Evolutionary conservation across 2,329 filamentous ascomycete species (phyloP), one percentile per base, ranked within the genome.

Genomic region (Aspergillus vadensis): DNA sequence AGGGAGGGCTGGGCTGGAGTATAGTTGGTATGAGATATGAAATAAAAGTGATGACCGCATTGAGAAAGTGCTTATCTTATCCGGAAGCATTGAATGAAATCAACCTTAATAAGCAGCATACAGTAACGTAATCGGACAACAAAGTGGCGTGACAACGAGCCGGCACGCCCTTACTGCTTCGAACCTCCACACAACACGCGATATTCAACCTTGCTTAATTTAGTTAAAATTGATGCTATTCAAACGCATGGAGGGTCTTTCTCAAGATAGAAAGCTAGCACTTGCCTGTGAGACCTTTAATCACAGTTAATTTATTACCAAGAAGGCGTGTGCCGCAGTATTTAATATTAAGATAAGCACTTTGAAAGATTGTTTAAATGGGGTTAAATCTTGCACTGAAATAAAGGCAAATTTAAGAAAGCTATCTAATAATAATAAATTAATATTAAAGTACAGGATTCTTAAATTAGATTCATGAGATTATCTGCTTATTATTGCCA

Each of bases 181-280:
- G 43, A 54, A 23, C 19, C 1, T 21, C 5, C n/a, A n/a, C 14
- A 44, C 5, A 44, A 21, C 5, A 44, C n/a, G n/a, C 5, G 5
- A 44, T 39, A 39, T 54, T 41, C n/a, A 43, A 43, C n/a, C 36
- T 54, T 21, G 27, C 51, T 38, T 54, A 54, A 54, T 54, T 43
- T 21, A 54, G 15, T 39, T 8, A 54, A 54, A 54, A 23, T 54
- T 54, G n/a, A 54, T 43, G 32, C 32, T 54, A 54, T 54, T 54
- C n/a, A 54, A 19, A 54, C 7, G 3, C n/a, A 54, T 54, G 14
- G 50, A 53, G 6, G 9, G 12, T 4, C 38, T 27, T 53, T 25
- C 6, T 25, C 6, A 25, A 4, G 6, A 25, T 25, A 25, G 6
- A 25, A 25, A 5, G 2, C 23, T 25, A 25, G 23, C 23, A 25